Base-by-base conservation (phyloP, 176 grass and related monocot species). In the Oryza australiensis region DNA sequence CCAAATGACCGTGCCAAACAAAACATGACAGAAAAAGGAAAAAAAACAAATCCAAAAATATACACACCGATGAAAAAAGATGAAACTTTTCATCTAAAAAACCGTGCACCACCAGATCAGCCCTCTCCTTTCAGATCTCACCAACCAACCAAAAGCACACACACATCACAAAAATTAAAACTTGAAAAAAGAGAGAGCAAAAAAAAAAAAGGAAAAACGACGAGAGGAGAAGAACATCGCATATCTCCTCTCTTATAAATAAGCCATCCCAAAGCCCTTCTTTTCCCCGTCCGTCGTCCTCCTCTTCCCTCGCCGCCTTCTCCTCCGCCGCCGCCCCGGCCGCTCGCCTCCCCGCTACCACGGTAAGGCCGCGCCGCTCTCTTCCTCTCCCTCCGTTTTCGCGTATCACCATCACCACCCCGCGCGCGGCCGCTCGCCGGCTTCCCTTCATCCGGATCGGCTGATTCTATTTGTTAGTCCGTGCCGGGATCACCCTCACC, bases 231-330 rank as follows among this genome's bases (percentile, higher is more conserved):
- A n/a, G n/a, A n/a, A n/a, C n/a, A 32, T 1, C 30, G 35, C 35
- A 38, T 7, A 40, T 11, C 43, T 9, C 43, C 51, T 22, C 14
- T 4, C 37, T 65, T 82, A 85, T 90, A 86, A 82, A 86, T 78
- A 90, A 72, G 35, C 46, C 18, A 66, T 12, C 29, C 70, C 20
- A 82, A 78, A 82, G 45, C 60, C 60, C 79, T 65, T 18, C 55
- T 24, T 7, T 28, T 37, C 43, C 87, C 57, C 73, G 55, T 60
- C 55, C 55, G n/a, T 12, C 10, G 64, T 89, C 23, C 45, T 43
- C 24, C 37, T 15, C 22, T 1, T 33, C 14, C 64, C 75, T 46
- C 67, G 32, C 32, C 34, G n/a, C 30, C 62, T 27, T 4, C 72
- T 13, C 0, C 26, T n/a, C 41, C 75, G 23, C 35, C 29, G 46